These are phyloP conservation scores for Zygosaccharomyces pseudobailii DNA, from an alignment of 1,139 yeast genomes.

Conservation along the genomic window DNA sequence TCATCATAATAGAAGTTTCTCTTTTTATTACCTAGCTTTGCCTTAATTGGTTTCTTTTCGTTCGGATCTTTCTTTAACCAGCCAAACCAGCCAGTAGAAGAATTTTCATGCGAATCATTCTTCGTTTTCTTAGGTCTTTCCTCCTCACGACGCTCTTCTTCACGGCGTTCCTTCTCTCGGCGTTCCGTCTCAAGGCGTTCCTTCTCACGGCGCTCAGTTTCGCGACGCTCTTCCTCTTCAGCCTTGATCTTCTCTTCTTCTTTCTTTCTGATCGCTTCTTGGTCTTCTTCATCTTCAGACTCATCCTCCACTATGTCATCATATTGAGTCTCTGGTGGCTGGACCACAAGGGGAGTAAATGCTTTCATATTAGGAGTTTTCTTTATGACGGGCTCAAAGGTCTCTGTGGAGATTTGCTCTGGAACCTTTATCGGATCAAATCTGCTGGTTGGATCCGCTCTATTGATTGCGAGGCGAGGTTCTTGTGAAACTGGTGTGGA, in stretches of 20 bases:
- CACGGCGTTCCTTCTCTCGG: background rate
- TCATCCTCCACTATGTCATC: slow-evolving; percentile 46
- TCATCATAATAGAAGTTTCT: slow-evolving; percentile 71
- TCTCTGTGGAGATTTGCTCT: slow-evolving; percentile 18
- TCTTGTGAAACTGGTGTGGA: background rate
- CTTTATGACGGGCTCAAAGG: slow-evolving; percentile 27
- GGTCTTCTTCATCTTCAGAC: slow-evolving; percentile 39
- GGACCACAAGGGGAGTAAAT: slow-evolving; percentile 14
- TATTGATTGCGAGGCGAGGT: background rate
- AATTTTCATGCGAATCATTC: slow-evolving; percentile 21
- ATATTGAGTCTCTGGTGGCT: slow-evolving; percentile 26
- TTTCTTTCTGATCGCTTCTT: slow-evolving; percentile 15
- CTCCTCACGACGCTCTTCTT: background rate
- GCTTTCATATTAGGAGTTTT: slow-evolving; percentile 14
- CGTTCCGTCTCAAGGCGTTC: too few species aligned
- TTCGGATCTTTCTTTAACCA: slow-evolving; percentile 48
- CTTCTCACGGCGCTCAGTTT: slow-evolving; percentile 1
- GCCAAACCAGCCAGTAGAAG: slow-evolving; percentile 42
- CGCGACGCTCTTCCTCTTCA: slow-evolving; percentile 28
- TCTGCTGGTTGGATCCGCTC: background rate
- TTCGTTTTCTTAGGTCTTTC: slow-evolving; percentile 21
- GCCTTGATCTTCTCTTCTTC: slow-evolving; percentile 37
- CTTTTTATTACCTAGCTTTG: slow-evolving; percentile 80
- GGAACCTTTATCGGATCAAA: slow-evolving; percentile 24
- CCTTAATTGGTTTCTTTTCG: slow-evolving; percentile 70